Conservation (phyloP, 169 alveolate species). For the Plasmodium adleri region DNA sequence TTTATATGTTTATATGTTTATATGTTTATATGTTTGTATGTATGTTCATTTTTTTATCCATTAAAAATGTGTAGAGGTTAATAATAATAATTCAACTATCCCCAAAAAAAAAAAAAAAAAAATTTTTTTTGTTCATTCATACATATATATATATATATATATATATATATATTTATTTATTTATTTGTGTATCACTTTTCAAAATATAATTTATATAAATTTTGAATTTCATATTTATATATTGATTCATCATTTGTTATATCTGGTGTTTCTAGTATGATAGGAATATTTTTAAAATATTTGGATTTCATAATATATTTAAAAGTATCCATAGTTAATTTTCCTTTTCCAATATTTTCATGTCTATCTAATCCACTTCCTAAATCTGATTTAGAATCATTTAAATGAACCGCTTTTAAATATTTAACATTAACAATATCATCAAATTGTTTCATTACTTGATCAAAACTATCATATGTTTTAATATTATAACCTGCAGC, state of each 20-base stretch:
- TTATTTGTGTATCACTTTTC: neutral
- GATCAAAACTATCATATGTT: constrained; percentile 84
- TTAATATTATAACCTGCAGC: constrained; percentile 93
- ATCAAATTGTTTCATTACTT: constrained; percentile 88
- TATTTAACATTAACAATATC: constrained; percentile 86
- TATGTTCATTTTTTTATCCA: no score
- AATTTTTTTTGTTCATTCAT: neutral
- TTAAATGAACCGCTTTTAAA: constrained; percentile 91
- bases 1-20: no score
- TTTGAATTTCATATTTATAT: constrained; percentile 88
- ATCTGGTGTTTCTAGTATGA: constrained; percentile 92
- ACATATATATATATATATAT: neutral
- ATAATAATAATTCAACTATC: no score
- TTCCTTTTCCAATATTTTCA: constrained; percentile 92
- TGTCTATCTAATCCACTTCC: constrained; percentile 92
- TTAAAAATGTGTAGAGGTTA: no score
- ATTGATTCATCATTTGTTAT: constrained; percentile 85
- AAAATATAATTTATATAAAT: constrained; percentile 81
- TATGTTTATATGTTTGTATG: no score
- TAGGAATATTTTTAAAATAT: constrained; percentile 89
- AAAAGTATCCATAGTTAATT: constrained; percentile 89
- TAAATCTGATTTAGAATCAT: constrained; percentile 91
- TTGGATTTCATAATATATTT: constrained; percentile 87
- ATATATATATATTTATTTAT: neutral
- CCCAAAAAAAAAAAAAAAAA: neutral